A percentile compares a stretch with the other conserved stretches of the same genome.
phyloP scores from a whole-genome alignment of 176 grass and related monocot genomes.

The Raddia distichophylla region DNA sequence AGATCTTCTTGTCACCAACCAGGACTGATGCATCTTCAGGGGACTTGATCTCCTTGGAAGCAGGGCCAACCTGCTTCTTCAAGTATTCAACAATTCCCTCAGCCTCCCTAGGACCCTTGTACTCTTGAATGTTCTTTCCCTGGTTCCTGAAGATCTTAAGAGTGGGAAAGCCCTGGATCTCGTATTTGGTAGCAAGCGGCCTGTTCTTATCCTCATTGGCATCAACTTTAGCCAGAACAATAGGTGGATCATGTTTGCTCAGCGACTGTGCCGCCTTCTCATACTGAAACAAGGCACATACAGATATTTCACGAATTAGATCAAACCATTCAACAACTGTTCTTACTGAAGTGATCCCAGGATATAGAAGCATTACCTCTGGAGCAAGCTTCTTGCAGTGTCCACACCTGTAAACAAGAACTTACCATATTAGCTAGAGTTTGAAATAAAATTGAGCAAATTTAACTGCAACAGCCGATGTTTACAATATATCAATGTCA shows the following conservation, averaged over 20 bases:
- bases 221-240: constrained; percentile 90
- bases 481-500: not conserved
- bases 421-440: not conserved
- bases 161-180: constrained; percentile 86
- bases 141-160: constrained; percentile 91
- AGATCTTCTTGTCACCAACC: constrained; percentile 66
- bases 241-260: constrained; percentile 74
- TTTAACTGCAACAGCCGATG: not conserved
- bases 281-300: constrained; percentile 61
- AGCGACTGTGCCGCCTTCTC: constrained; percentile 80
- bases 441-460: not conserved
- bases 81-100: constrained; percentile 90
- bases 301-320: not conserved
- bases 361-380: constrained; percentile 57
- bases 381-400: constrained; percentile 88
- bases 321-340: not conserved
- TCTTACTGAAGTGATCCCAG: not conserved
- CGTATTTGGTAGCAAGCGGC: constrained; percentile 68
- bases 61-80: constrained; percentile 94
- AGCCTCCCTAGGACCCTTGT: constrained; percentile 89
- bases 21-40: constrained; percentile 52
- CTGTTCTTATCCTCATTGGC: constrained; percentile 77
- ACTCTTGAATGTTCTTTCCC: constrained; percentile 75
- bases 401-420: constrained; percentile 69
- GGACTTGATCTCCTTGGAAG: constrained; percentile 82